Conservation (phyloP, 345 rosid genomes). For the Pistacia integerrima region DNA sequence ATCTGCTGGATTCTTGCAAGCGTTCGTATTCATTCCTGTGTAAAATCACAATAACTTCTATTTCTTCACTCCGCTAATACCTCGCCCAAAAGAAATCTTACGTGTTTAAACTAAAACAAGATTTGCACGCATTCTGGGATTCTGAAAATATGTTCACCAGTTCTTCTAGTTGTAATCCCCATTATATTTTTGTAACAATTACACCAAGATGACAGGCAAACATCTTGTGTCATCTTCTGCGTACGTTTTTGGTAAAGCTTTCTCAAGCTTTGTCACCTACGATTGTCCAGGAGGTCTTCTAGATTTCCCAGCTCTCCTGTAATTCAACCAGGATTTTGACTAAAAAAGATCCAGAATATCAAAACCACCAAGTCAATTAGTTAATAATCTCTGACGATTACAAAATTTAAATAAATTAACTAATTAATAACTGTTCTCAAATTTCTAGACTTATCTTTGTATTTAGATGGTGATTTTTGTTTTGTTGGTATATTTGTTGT, state of each 20-base stretch:
- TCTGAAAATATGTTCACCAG: constrained; percentile 21
- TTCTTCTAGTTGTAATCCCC: constrained; percentile 4
- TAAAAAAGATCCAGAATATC: not conserved
- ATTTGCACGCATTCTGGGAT: not conserved
- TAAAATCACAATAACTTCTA: constrained; percentile 26
- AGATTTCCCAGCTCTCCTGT: constrained; percentile 60
- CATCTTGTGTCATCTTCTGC: constrained; percentile 19
- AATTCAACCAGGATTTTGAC: not conserved
- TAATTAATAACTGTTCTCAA: no score
- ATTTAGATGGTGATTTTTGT: no score
- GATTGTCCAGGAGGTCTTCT: constrained; percentile 53
- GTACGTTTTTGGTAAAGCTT: not conserved
- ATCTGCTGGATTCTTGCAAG: constrained; percentile 25
- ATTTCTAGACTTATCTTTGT: no score
- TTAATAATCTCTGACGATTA: no score
- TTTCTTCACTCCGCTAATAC: constrained; percentile 18
- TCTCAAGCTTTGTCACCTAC: constrained; percentile 24
- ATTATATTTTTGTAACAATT: constrained; percentile 21
- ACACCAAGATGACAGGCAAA: constrained; percentile 23
- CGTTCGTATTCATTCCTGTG: constrained; percentile 20
- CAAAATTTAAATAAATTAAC: no score
- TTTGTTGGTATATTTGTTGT: no score
- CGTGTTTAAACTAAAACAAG: constrained; percentile 2
- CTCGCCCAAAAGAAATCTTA: constrained; percentile 3
- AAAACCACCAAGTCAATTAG: no score